Evolutionary conservation across 352 stramenopile genomes (phyloP), one percentile per base, ranked within the genome.

Genomic region (Pythium dissimile): DNA sequence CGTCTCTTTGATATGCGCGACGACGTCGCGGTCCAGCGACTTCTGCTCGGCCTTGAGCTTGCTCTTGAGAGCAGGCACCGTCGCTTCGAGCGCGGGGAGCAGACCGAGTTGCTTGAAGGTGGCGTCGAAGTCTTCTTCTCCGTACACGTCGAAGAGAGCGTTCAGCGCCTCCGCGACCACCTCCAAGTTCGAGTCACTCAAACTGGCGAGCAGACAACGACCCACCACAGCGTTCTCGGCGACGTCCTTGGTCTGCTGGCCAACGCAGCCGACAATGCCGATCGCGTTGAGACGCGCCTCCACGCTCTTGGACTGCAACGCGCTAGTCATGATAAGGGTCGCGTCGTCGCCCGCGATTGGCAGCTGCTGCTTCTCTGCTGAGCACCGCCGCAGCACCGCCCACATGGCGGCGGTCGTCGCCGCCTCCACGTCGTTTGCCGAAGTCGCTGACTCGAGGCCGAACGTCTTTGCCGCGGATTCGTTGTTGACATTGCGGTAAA

Each of bases 161-260:
- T 95, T 93, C 23, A 95, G 66, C 4, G 84, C 84, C 59, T 92
- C 82, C n/a, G 80, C 76, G 16, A 93, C 84, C 15, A 95, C 86
- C 59, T 92, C 81, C 15, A 95, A 65, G 44, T 75, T 88, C 43
- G 71, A 58, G 59, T 95, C 86, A 34, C 75, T 66, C 21, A 95
- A 66, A 24, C 69, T 73, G 41, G 72, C 64, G 39, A 74, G 54
- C 24, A 95, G 54, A 56, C 81, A 86, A 16, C 67, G 71, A 13
- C 77, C 84, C 10, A 95, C 73, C n/a, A 86, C 67, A 26, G 84
- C 77, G 66, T 92, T 92, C 67, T 92, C 83, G 10, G 52, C 46
- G 12, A 55, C 41, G 57, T 73, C 78, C 27, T 80, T 80, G 55
- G 69, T 86, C 46, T 84, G 80, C 62, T 89, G 80, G 20, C 86